Base-by-base conservation (phyloP, 2,329 filamentous ascomycete species). In the Fusarium siculi region DNA sequence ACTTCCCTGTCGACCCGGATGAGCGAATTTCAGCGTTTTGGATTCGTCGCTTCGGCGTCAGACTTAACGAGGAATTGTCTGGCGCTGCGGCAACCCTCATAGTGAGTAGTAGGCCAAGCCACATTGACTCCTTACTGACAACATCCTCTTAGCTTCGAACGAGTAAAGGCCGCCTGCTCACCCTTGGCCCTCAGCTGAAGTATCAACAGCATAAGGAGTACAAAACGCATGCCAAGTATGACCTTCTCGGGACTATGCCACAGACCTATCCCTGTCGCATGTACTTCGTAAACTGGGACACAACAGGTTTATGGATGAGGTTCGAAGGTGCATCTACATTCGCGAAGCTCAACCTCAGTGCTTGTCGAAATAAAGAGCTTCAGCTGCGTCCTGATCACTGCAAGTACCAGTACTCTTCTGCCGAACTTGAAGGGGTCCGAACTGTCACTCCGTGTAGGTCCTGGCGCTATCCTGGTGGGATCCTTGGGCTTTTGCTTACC, bases 341-440 rank as follows among this genome's bases (percentile, higher is more conserved):
- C 0, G 5, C 8, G 8, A 2, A 28, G 18, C 43, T 46, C 43
- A 46, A 15, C 0, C 23, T 46, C 8, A 0, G 0, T 9, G 18
- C 11, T 14, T 0, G 7, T 12, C 5, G 0, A 4, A 28, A 28
- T 18, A 14, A 2, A 15, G 0, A 0, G 23, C 2, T 19, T 9
- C 5, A 4, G 0, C 43, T 46, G 5, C 11, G 0, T 28, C 23
- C 5, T 28, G 4, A 46, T 0, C 28, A 19, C 18, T 19, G 43
- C 43, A 46, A 46, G 0, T 46, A 46, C 11, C 23, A 28, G 0
- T 46, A 9, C 23, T 46, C 43, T 9, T 46, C 43, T 46, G 23
- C 43, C 0, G 23, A 46, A 1, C 43, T 46, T 3, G 43, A 46
- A 0, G 43, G 43, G 0, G 43, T 46, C 18, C 23, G 23, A 1